A percentile compares a stretch with the other conserved stretches of the same genome.
Evolutionary conservation across 2,329 filamentous ascomycete species (phyloP).

Genomic region (Xenoacremonium recifei): DNA sequence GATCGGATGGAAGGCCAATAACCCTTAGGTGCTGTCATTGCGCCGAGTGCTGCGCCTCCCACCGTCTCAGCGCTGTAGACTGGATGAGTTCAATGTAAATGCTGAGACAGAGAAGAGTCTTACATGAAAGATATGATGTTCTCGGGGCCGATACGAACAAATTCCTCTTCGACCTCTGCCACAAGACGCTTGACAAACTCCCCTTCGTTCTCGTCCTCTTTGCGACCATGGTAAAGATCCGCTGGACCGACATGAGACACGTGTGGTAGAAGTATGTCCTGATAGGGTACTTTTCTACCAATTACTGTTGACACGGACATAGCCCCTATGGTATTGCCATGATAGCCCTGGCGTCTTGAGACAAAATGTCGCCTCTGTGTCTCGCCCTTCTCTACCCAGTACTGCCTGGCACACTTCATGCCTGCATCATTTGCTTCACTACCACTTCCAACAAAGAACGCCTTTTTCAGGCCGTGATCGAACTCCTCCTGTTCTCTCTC

Average conservation of each 20-base stretch:
- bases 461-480: conserved; percentile 18
- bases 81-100: conserved; percentile 52
- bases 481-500: conserved; percentile 10
- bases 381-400: conserved; percentile 37
- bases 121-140: conserved; percentile 40
- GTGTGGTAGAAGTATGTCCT: conserved; percentile 15
- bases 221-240: conserved; percentile 10
- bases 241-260: conserved; percentile 16
- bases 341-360: conserved; percentile 41
- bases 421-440: conserved; percentile 44
- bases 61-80: conserved; percentile 50
- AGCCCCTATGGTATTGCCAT: conserved; percentile 47
- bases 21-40: conserved; percentile 45
- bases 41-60: conserved; percentile 47
- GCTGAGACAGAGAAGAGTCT: conserved; percentile 52
- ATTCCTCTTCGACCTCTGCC: conserved; percentile 41
- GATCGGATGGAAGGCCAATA: conserved; percentile 49
- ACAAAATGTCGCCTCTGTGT: conserved; percentile 30
- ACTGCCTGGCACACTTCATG: conserved; percentile 48
- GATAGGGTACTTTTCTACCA: conserved; percentile 14
- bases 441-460: conserved; percentile 22
- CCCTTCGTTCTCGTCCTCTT: conserved; percentile 6
- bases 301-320: conserved; percentile 32
- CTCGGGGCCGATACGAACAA: conserved; percentile 40
- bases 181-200: conserved; percentile 10